Percentiles rank a stretch among this genome's conserved stretches.
Conservation (phyloP, 2,329 filamentous ascomycete species). For the Neonectria coccinea region DNA sequence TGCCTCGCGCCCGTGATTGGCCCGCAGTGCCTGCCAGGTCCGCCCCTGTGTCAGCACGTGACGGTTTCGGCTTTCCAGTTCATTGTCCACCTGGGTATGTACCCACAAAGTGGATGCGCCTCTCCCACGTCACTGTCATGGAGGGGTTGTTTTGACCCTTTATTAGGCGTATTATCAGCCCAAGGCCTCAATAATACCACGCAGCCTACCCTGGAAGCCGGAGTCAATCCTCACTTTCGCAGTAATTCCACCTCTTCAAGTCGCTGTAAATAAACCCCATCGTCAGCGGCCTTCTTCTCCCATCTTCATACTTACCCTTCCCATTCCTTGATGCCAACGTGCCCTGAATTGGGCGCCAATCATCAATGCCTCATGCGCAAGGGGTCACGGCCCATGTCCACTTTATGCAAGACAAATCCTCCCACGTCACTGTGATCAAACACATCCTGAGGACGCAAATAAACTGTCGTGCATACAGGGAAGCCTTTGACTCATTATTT, state of each 20-base stretch:
- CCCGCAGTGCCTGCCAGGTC: slow-evolving; percentile 22
- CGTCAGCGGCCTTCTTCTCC: not conserved
- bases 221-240: not conserved
- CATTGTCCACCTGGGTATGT: not conserved
- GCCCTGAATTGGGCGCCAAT: slow-evolving; percentile 24
- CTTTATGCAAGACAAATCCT: slow-evolving; percentile 30
- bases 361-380: slow-evolving; percentile 28
- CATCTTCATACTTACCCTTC: not conserved
- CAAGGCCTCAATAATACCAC: no score
- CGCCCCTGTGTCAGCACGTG: slow-evolving; percentile 34
- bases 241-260: not conserved
- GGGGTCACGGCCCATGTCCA: slow-evolving; percentile 28
- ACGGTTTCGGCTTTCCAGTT: not conserved
- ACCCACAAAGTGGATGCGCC: slow-evolving; percentile 1
- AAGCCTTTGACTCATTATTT: not conserved
- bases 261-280: not conserved
- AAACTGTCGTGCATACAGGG: not conserved
- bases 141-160: not conserved
- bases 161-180: not conserved
- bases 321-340: not conserved
- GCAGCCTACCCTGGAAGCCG: not conserved
- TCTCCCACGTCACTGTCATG: slow-evolving; percentile 25
- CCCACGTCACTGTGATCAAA: slow-evolving; percentile 24
- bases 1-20: slow-evolving; percentile 39
- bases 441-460: not conserved